Evolutionary conservation across 2,329 filamentous ascomycete genomes (phyloP).

Genomic region (Blastomyces percursus): DNA sequence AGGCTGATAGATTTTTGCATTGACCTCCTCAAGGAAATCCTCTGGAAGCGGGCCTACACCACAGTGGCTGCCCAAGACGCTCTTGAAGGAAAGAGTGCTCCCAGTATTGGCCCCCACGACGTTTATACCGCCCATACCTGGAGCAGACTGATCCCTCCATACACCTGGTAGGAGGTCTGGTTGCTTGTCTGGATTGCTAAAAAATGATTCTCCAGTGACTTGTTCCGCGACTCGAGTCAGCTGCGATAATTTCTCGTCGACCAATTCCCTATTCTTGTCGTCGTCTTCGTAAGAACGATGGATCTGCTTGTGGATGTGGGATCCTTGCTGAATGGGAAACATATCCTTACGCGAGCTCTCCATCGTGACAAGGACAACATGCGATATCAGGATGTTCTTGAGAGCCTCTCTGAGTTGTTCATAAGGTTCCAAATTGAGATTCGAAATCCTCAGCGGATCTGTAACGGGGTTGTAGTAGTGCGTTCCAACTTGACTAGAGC

Average conservation of each 20-base stretch:
- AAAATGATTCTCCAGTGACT: slow-evolving; percentile 21
- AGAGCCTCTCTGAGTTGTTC: slow-evolving; percentile 19
- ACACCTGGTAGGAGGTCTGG: slow-evolving; percentile 6
- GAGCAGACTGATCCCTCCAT: slow-evolving; percentile 17
- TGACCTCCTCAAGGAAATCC: slow-evolving; percentile 23
- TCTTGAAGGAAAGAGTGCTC: slow-evolving; percentile 26
- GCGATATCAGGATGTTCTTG: slow-evolving; percentile 21
- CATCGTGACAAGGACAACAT: slow-evolving; percentile 24
- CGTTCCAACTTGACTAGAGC: neutral
- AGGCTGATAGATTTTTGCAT: slow-evolving; percentile 23
- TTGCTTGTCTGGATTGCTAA: slow-evolving; percentile 4
- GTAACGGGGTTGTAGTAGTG: slow-evolving; percentile 21
- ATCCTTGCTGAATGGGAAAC: slow-evolving; percentile 22
- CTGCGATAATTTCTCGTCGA: slow-evolving; percentile 18
- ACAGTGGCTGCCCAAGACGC: slow-evolving; percentile 23
- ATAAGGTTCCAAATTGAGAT: slow-evolving; percentile 20
- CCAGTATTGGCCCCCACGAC: slow-evolving; percentile 22
- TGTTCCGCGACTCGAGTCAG: slow-evolving; percentile 23
- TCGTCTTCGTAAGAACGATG: slow-evolving; percentile 17
- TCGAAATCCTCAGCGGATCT: slow-evolving; percentile 25
- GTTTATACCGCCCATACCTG: slow-evolving; percentile 24
- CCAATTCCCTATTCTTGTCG: slow-evolving; percentile 7
- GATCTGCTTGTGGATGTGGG: slow-evolving; percentile 20
- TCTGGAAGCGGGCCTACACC: slow-evolving; percentile 22
- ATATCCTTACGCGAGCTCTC: slow-evolving; percentile 25